A percentile compares a stretch with the other conserved stretches of the same genome.
Evolutionary conservation across 2,329 filamentous ascomycete genomes (phyloP).

Genomic region (Pezicula rhizophila): DNA sequence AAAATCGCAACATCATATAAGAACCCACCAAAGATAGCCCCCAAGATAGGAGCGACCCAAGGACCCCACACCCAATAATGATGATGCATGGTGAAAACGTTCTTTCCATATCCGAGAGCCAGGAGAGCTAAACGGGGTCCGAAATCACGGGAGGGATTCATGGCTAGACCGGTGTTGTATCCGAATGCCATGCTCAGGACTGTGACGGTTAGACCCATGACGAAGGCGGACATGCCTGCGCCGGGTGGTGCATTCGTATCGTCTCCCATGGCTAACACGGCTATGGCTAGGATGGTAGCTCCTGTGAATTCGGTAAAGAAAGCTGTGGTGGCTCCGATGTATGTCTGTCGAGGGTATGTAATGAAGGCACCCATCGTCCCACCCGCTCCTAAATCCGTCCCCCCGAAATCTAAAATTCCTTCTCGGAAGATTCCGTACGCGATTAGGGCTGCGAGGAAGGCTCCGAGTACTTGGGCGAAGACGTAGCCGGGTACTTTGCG

Average conservation of each 20-base stretch:
- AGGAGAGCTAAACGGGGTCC: slow-evolving; percentile 40
- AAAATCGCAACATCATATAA: slow-evolving; percentile 47
- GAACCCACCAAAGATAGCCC: slow-evolving; percentile 37
- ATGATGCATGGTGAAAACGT: slow-evolving; percentile 30
- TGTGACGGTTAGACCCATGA: slow-evolving; percentile 38
- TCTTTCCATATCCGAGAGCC: slow-evolving; percentile 36
- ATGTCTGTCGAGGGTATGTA: slow-evolving; percentile 35
- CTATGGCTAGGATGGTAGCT: slow-evolving; percentile 33
- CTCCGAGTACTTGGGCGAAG: slow-evolving; percentile 44
- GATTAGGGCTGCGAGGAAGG: slow-evolving; percentile 41
- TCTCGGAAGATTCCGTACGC: slow-evolving; percentile 38
- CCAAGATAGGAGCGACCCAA: slow-evolving; percentile 32
- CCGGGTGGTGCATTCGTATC: slow-evolving; percentile 41
- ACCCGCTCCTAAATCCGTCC: slow-evolving; percentile 14
- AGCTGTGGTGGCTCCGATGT: slow-evolving; percentile 30
- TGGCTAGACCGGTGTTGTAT: slow-evolving; percentile 39
- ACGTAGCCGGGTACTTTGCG: slow-evolving; percentile 44
- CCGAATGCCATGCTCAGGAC: slow-evolving; percentile 33
- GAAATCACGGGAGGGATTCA: slow-evolving; percentile 45
- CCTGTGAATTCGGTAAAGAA: slow-evolving; percentile 44
- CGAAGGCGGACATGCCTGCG: slow-evolving; percentile 44
- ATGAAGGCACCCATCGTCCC: slow-evolving; percentile 36
- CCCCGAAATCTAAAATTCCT: slow-evolving; percentile 25
- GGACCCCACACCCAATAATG: slow-evolving; percentile 37
- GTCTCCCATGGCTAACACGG: slow-evolving; percentile 39